Evolutionary conservation across 768 basidiomycete genomes (phyloP), one percentile per base, ranked within the genome.

Genomic region (Daedaleopsis sinensis): DNA sequence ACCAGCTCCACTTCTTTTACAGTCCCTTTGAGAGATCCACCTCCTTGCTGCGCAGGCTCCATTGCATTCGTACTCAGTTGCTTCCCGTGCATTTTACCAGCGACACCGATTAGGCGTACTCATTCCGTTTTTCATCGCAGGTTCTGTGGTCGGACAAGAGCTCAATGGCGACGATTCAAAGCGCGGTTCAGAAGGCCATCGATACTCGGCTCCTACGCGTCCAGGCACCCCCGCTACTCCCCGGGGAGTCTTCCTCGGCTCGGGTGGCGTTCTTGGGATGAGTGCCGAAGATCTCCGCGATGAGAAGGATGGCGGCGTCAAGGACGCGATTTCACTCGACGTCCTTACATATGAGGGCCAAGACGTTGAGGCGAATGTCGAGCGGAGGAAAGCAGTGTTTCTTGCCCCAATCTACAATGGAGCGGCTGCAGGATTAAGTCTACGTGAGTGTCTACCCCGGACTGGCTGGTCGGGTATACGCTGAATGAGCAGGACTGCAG

Each of bases 391-490:
- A 11, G 65, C 71, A 42, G 59, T 75, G 65, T 57, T 79, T 43
- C 79, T 72, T 60, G 77, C 80, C 38, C 64, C 73, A 5, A 59
- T 77, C 6, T 77, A 74, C 62, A 78, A 75, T 51, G 76, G 76
- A 6, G 24, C 75, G 12, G 73, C 77, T 4, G 73, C 70, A 8
- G 76, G 70, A 2, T 59, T 76, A 64, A 68, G 71, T 12, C 55
- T 75, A 16, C 65, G 74, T 75, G 59, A 58, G 75, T 68, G 3
- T 16, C 7, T 7, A 7, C 4, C 27, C 27, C 27, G 7, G 18
- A 3, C 1, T 46, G 3, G 27, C 39, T 12, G 44, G 39, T n/a
- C 37, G 32, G 19, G 37, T 50, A 18, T 44, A 50, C 56, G 64
- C 55, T 39, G 50, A 13, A 58, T 79, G 3, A 44, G 13, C 13